Percentiles rank a stretch among this genome's conserved stretches.
Evolutionary conservation across 2,329 filamentous ascomycete species (phyloP).

Genomic region (Pezicula radicicola): DNA sequence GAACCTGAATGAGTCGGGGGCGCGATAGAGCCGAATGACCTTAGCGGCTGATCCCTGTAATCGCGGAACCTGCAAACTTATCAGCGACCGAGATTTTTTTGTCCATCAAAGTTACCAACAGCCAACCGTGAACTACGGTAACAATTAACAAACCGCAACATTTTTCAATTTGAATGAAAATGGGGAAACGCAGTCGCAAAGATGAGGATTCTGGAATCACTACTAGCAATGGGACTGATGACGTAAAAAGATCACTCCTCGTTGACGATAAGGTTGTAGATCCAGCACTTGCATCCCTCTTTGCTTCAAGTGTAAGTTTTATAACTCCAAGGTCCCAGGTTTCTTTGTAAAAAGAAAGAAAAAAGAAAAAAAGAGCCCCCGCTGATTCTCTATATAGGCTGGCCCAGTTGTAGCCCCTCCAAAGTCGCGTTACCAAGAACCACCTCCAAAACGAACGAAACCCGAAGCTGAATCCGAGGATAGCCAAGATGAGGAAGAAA

Average conservation of each 20-base stretch:
- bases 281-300: conserved; percentile 66
- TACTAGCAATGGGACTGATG: conserved; percentile 12
- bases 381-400: conserved; percentile 16
- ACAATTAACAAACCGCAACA: neutral
- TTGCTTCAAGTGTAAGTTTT: conserved; percentile 66
- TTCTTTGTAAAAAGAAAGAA: neutral
- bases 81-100: neutral
- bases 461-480: conserved; percentile 17
- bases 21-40: no score
- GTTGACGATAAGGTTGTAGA: conserved; percentile 53
- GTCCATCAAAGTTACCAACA: neutral
- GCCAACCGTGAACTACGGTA: neutral
- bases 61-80: neutral
- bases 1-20: no score
- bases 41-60: no score
- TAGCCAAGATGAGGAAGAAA: conserved; percentile 26
- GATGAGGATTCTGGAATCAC: conserved; percentile 15
- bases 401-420: conserved; percentile 32
- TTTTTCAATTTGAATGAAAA: conserved; percentile 10
- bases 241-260: conserved; percentile 28
- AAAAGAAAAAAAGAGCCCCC: conserved; percentile 4
- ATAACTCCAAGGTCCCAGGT: neutral
- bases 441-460: conserved; percentile 27
- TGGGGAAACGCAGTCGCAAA: conserved; percentile 28
- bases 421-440: conserved; percentile 27